Conservation (phyloP, 805 yeast species). For the Myxozyma lipomycoides region DNA sequence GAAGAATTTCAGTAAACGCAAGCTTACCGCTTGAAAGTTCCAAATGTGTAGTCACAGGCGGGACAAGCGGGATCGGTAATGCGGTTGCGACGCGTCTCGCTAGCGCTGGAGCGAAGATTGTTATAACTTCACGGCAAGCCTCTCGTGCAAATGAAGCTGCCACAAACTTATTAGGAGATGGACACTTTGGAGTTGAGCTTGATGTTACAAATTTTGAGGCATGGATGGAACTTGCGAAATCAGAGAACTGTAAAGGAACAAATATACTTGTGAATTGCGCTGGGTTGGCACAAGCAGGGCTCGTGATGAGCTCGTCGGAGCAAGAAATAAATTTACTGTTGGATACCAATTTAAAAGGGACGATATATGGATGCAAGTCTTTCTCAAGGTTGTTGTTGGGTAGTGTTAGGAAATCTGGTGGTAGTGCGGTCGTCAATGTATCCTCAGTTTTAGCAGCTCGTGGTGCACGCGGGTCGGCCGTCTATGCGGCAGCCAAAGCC, state of each 20-base stretch:
- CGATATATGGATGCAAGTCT: conserved; percentile 56
- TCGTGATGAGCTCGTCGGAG: conserved; percentile 45
- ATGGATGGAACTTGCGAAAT: conserved; percentile 4
- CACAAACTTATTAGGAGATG: conserved; percentile 8
- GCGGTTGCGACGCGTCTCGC: conserved; percentile 53
- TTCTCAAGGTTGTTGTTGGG: conserved; percentile 53
- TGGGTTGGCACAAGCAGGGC: conserved; percentile 57
- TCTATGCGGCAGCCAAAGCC: conserved; percentile 67
- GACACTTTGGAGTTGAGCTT: conserved; percentile 17
- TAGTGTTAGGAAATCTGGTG: conserved; percentile 31
- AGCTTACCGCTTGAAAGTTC: background rate
- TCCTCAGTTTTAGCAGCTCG: conserved; percentile 59
- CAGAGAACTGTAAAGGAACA: conserved; percentile 35
- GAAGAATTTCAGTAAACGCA: background rate
- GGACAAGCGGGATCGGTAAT: conserved; percentile 63
- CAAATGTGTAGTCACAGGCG: conserved; percentile 44
- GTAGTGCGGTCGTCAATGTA: conserved; percentile 52
- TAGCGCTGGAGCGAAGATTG: conserved; percentile 48
- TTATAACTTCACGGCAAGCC: conserved; percentile 50
- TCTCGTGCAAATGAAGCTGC: conserved; percentile 37
- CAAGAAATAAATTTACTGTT: conserved; percentile 47
- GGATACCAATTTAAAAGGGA: conserved; percentile 54
- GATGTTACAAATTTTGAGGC: conserved; percentile 8
- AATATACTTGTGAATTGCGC: conserved; percentile 49
- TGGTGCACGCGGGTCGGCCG: conserved; percentile 37